Conservation (phyloP, 2,329 filamentous ascomycete genomes). For the Ophidiomyces ophidiicola region DNA sequence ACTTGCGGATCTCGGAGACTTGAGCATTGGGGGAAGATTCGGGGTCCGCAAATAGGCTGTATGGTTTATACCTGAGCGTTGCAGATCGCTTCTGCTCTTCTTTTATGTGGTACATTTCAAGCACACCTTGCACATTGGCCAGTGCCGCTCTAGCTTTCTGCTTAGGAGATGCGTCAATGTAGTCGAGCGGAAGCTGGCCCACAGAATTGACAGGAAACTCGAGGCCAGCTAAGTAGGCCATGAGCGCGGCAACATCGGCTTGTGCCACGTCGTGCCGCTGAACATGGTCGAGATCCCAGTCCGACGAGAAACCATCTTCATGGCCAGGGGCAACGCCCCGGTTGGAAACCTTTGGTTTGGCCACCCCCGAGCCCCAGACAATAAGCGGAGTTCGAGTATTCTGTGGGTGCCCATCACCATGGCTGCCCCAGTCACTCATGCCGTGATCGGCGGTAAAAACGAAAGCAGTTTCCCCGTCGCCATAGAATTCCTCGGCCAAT, state of each 20-base stretch:
- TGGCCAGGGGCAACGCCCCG: slow-evolving; percentile 60
- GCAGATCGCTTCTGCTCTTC: slow-evolving; percentile 68
- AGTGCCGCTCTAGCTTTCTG: slow-evolving; percentile 76
- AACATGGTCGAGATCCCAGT: slow-evolving; percentile 73
- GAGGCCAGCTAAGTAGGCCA: slow-evolving; percentile 80
- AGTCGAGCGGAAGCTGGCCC: slow-evolving; percentile 77
- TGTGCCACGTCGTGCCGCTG: slow-evolving; percentile 84
- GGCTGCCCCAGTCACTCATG: slow-evolving; percentile 99
- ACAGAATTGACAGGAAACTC: slow-evolving; percentile 95
- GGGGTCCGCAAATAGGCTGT: slow-evolving; percentile 52
- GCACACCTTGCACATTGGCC: slow-evolving; percentile 70
- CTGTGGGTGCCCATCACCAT: slow-evolving; percentile 93
- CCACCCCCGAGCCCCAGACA: slow-evolving; percentile 84
- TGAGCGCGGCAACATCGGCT: slow-evolving; percentile 85
- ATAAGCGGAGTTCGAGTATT: slow-evolving; percentile 92
- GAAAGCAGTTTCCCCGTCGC: slow-evolving; percentile 73
- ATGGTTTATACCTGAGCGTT: slow-evolving; percentile 67
- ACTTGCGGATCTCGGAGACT: slow-evolving; percentile 51
- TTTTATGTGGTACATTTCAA: slow-evolving; percentile 95
- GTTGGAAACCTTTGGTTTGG: slow-evolving; percentile 51
- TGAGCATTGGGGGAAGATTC: slow-evolving; percentile 52
- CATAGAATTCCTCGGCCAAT: slow-evolving; percentile 75
- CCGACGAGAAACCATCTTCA: slow-evolving; percentile 71
- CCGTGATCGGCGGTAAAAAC: slow-evolving; percentile 97
- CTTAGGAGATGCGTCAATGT: slow-evolving; percentile 56